A percentile compares a stretch with the other conserved stretches of the same genome.
phyloP scores from a whole-genome alignment of 2,329 filamentous ascomycete genomes.

The Nigrospora sphaerica region DNA sequence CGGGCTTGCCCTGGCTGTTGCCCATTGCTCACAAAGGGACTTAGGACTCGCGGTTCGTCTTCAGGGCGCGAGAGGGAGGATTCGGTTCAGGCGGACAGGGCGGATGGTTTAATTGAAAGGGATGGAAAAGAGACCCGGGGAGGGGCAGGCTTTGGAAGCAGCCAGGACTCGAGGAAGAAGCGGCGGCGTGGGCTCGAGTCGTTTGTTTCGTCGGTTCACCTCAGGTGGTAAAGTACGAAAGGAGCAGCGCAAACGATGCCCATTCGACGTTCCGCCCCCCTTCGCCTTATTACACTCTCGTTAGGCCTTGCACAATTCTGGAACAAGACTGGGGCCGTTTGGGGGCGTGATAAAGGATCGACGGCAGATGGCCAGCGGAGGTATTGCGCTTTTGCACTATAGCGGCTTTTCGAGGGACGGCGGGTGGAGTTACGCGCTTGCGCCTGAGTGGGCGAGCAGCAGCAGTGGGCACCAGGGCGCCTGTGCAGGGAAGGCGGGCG shows the following conservation, averaged over 20 bases:
- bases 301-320: conserved; percentile 5
- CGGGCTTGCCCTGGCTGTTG: conserved; percentile 89
- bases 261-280: neutral
- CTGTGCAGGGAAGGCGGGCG: too few relatives aligned
- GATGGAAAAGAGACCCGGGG: too few relatives aligned
- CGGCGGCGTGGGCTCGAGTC: too few relatives aligned
- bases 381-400: conserved; percentile 7
- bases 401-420: neutral
- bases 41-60: conserved; percentile 3
- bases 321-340: conserved; percentile 3
- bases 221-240: too few relatives aligned
- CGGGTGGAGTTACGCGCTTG: neutral
- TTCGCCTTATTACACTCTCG: conserved; percentile 1
- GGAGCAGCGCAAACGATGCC: neutral
- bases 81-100: neutral
- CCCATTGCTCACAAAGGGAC: conserved; percentile 54
- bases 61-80: neutral
- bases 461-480: too few relatives aligned
- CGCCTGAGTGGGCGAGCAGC: too few relatives aligned
- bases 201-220: too few relatives aligned
- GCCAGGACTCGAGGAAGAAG: too few relatives aligned
- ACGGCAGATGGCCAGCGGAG: conserved; percentile 5
- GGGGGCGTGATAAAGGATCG: conserved; percentile 8
- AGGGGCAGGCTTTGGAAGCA: too few relatives aligned
- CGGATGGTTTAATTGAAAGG: neutral